These are phyloP conservation scores for Sideroxylon spinosum DNA, from an alignment of 179 eudicot genomes.

Conservation along the genomic window DNA sequence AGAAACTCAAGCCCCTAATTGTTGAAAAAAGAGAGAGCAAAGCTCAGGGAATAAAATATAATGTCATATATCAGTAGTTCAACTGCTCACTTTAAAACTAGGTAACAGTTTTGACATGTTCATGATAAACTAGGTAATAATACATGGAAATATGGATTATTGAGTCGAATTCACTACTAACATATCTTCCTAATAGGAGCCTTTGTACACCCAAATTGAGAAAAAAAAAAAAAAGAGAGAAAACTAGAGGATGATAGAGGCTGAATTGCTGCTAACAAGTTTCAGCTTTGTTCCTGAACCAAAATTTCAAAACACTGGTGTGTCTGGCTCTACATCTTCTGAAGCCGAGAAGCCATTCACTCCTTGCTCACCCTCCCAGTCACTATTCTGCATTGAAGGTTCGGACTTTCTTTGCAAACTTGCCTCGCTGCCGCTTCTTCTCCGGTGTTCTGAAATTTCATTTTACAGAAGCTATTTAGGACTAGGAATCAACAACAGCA, in stretches of 20 bases:
- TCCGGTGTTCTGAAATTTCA: slow-evolving; percentile 40
- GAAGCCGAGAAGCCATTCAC: slow-evolving; percentile 36
- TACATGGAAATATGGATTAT: no score
- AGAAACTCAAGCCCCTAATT: no score
- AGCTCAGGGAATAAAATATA: no score
- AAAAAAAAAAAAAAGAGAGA: neutral
- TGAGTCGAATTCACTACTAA: no score
- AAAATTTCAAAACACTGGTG: slow-evolving; percentile 26
- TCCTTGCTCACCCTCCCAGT: slow-evolving; percentile 41
- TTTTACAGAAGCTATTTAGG: neutral
- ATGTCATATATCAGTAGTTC: no score
- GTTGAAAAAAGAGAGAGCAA: no score
- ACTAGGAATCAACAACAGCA: neutral
- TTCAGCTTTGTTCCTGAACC: slow-evolving; percentile 12
- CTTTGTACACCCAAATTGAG: slow-evolving; percentile 10
- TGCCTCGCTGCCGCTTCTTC: slow-evolving; percentile 34
- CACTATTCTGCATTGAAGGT: slow-evolving; percentile 27
- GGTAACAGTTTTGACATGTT: no score
- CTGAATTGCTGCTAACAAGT: neutral
- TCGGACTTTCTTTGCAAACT: slow-evolving; percentile 24
- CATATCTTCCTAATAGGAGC: slow-evolving; percentile 21
- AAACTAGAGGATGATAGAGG: neutral
- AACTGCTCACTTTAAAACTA: no score
- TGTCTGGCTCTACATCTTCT: slow-evolving; percentile 37
- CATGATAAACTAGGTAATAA: no score